phyloP scores from a whole-genome alignment of 495 filamentous ascomycete genomes.

The Xylaria sp. region DNA sequence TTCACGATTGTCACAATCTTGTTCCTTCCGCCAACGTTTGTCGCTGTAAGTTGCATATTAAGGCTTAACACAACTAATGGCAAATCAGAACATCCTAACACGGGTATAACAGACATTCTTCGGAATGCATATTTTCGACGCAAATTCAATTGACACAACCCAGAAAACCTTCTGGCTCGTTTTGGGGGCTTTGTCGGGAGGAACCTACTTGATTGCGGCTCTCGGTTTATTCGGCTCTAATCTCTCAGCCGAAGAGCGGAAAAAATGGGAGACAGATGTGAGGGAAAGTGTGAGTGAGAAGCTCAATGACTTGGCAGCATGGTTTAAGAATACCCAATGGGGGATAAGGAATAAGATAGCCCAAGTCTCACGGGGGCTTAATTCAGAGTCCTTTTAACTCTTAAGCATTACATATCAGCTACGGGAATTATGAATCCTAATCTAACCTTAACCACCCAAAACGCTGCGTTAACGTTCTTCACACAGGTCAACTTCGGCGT shows the following conservation, averaged over 20 bases:
- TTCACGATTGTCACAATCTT: constrained; percentile 18
- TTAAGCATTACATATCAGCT: too few species aligned
- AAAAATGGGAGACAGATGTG: background rate
- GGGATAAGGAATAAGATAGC: background rate
- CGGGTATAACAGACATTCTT: background rate
- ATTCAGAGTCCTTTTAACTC: background rate
- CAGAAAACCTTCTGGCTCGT: background rate
- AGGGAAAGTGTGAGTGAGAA: background rate
- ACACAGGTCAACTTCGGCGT: too few species aligned
- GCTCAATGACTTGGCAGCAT: background rate
- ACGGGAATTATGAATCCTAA: too few species aligned
- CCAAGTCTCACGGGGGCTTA: background rate
- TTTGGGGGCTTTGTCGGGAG: constrained; percentile 1
- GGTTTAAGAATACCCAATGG: background rate
- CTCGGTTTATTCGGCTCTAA: constrained; percentile 8
- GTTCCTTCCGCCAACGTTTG: constrained; percentile 6
- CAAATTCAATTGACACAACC: background rate
- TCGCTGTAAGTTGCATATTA: background rate
- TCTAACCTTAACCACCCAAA: background rate
- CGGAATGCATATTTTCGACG: constrained; percentile 1
- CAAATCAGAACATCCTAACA: background rate
- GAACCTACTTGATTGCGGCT: constrained; percentile 9
- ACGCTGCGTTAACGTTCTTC: too few species aligned
- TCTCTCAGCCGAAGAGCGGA: background rate
- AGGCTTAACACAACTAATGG: background rate